These are phyloP conservation scores for Areca catechu DNA, from an alignment of 176 grass and related monocot species.

Conservation along the genomic window DNA sequence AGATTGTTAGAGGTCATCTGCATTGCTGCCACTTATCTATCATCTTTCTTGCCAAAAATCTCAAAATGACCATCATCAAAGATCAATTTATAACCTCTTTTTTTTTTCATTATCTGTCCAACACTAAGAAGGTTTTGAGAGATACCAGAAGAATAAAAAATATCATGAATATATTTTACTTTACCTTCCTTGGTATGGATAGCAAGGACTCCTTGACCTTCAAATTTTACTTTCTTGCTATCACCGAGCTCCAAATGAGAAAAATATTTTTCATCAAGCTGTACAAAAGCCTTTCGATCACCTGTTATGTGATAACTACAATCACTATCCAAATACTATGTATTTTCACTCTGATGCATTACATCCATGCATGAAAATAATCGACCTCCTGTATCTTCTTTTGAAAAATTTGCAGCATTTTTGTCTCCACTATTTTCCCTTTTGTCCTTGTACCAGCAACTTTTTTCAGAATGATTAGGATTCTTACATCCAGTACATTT, in stretches of 20 bases:
- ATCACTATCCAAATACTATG: constrained; percentile 18
- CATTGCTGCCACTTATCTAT: no score
- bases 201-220: constrained; percentile 5
- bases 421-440: not conserved
- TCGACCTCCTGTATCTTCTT: not conserved
- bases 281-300: not conserved
- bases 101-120: constrained; percentile 4
- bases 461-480: no score
- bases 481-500: no score
- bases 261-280: constrained; percentile 2
- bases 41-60: not conserved
- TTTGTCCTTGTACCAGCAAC: not conserved
- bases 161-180: not conserved
- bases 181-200: not conserved
- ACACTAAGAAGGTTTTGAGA: constrained; percentile 9
- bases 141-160: constrained; percentile 4
- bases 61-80: constrained; percentile 9
- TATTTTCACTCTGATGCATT: not conserved
- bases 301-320: constrained; percentile 9
- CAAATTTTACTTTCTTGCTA: not conserved
- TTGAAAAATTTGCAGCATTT: not conserved
- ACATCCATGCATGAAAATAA: not conserved
- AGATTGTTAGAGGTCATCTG: no score
- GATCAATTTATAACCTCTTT: not conserved
- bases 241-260: constrained; percentile 5